Conservation (phyloP, 2,329 filamentous ascomycete species). For the Pseudogymnoascus sp. region DNA sequence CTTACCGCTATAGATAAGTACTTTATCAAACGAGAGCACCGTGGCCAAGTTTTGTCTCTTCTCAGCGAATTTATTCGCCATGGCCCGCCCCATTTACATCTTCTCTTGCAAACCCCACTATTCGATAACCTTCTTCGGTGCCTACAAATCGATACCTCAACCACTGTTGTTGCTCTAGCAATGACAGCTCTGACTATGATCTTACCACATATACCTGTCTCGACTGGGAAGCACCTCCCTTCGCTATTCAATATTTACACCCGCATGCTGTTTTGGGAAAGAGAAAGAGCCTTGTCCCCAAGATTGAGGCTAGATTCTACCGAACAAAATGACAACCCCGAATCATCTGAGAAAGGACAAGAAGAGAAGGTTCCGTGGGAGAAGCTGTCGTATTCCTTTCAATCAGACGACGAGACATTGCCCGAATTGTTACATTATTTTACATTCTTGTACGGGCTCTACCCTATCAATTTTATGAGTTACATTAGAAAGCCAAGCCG, state of each 20-base stretch:
- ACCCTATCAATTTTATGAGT: slow-evolving; percentile 79
- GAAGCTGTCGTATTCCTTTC: slow-evolving; percentile 53
- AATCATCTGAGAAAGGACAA: slow-evolving; percentile 28
- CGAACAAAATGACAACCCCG: slow-evolving; percentile 32
- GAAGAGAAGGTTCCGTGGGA: slow-evolving; percentile 51
- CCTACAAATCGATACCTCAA: slow-evolving; percentile 70
- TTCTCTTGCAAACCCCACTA: slow-evolving; percentile 64
- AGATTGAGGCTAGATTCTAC: slow-evolving; percentile 12
- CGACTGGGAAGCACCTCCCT: slow-evolving; percentile 61
- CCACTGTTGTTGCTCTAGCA: slow-evolving; percentile 67
- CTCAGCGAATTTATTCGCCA: slow-evolving; percentile 67
- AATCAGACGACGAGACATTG: slow-evolving; percentile 54
- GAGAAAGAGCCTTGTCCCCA: slow-evolving; percentile 22
- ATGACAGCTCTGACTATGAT: slow-evolving; percentile 75
- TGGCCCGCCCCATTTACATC: slow-evolving; percentile 73
- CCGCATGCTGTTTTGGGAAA: slow-evolving; percentile 71
- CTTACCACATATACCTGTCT: slow-evolving; percentile 71
- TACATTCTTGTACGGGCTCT: slow-evolving; percentile 75
- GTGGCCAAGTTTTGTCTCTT: slow-evolving; percentile 58
- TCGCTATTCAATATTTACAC: slow-evolving; percentile 77
- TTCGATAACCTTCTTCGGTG: slow-evolving; percentile 67
- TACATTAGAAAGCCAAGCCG: slow-evolving; percentile 78
- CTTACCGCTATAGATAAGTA: slow-evolving; percentile 59
- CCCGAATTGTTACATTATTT: slow-evolving; percentile 70
- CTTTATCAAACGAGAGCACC: slow-evolving; percentile 57